These are phyloP conservation scores for Balakata baccata DNA, from an alignment of 345 rosid species.

Conservation along the genomic window DNA sequence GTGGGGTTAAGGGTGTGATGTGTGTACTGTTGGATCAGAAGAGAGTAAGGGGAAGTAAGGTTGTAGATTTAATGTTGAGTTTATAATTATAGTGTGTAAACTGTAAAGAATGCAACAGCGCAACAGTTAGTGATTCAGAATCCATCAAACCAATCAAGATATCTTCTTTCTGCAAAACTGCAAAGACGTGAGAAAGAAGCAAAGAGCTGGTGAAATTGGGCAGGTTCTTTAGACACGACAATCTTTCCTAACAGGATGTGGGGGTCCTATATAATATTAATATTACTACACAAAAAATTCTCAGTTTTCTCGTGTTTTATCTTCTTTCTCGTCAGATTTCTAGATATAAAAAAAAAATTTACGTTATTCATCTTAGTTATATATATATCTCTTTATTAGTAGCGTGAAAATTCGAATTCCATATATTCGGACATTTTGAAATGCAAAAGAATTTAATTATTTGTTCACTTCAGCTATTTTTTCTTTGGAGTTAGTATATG, in stretches of 20 bases:
- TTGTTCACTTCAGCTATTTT: no score
- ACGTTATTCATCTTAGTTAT: no score
- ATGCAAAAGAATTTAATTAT: no score
- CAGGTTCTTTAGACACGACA: constrained; percentile 9
- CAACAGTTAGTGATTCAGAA: constrained; percentile 29
- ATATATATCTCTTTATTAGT: no score
- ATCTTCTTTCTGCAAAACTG: constrained; percentile 21
- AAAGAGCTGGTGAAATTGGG: constrained; percentile 30
- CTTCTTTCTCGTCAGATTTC: no score
- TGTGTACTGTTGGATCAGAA: constrained; percentile 28
- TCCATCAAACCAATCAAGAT: constrained; percentile 35
- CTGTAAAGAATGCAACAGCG: constrained; percentile 22
- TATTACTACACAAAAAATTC: background rate
- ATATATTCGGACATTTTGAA: no score
- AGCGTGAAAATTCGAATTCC: no score
- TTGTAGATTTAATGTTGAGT: constrained; percentile 17
- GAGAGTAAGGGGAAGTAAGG: constrained; percentile 23
- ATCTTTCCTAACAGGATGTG: constrained; percentile 8
- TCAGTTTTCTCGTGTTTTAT: no score
- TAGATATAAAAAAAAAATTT: no score
- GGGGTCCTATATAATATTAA: constrained; percentile 3
- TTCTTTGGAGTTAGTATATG: no score
- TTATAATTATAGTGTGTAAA: background rate
- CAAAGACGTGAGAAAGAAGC: constrained; percentile 63
- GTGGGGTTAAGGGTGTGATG: constrained; percentile 12